Evolutionary conservation across 305 asterid genomes (phyloP).

Genomic region (Fraxinus sp.): DNA sequence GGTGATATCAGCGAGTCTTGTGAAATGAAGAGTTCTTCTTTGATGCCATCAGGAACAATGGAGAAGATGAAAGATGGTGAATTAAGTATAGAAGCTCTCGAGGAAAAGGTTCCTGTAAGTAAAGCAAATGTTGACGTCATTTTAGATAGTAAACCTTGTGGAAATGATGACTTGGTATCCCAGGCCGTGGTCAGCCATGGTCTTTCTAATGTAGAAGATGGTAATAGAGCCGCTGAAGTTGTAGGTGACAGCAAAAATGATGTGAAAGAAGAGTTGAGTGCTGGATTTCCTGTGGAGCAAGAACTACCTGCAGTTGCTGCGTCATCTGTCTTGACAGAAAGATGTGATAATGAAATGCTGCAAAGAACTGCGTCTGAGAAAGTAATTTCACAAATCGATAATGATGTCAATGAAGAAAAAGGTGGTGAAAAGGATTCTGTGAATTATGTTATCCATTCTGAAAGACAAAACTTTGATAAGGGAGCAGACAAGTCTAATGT

Average conservation of each 20-base stretch:
- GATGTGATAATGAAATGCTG: slow-evolving; percentile 20
- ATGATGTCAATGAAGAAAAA: slow-evolving; percentile 18
- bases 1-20: slow-evolving; percentile 27
- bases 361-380: slow-evolving; percentile 21
- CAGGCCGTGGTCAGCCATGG: slow-evolving; percentile 27
- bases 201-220: slow-evolving; percentile 27
- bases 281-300: slow-evolving; percentile 18
- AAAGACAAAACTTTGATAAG: slow-evolving; percentile 14
- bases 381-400: slow-evolving; percentile 17
- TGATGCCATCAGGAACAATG: slow-evolving; percentile 21
- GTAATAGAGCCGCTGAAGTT: slow-evolving; percentile 28
- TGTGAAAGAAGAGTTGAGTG: slow-evolving; percentile 19
- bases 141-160: slow-evolving; percentile 24
- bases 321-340: slow-evolving; percentile 20
- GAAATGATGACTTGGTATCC: slow-evolving; percentile 17
- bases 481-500: neutral
- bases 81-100: slow-evolving; percentile 27
- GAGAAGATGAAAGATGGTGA: slow-evolving; percentile 35
- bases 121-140: slow-evolving; percentile 17
- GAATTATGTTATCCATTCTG: slow-evolving; percentile 19
- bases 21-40: slow-evolving; percentile 31
- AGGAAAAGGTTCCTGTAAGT: slow-evolving; percentile 24
- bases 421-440: slow-evolving; percentile 9
- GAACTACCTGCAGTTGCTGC: slow-evolving; percentile 13
- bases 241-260: slow-evolving; percentile 33